Base-by-base conservation (phyloP, 2,329 filamentous ascomycete genomes). In the Fusarium marasasianum region DNA sequence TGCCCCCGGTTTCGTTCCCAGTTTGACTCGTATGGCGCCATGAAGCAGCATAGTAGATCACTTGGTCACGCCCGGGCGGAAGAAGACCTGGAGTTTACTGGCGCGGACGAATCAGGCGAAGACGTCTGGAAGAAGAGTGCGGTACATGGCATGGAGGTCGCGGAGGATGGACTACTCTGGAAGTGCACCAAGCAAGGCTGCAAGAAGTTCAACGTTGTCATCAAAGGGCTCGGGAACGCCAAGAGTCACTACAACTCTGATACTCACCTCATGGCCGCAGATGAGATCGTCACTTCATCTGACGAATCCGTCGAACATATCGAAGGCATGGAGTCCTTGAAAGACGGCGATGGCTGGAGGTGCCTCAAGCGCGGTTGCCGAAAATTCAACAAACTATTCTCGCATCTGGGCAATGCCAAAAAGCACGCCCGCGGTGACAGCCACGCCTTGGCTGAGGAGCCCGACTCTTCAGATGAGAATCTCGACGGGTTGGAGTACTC, bases 171-270 rank as follows among this genome's bases (percentile, higher is more conserved):
- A 5, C 3, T 31, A 0, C 44, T 40, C 18, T 74, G 66, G 71
- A 73, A 44, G n/a, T 73, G 71, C 17, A 37, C 33, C 37, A 73
- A 68, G 9, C 54, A 40, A 20, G 71, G 71, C 3, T 74, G 71
- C 37, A 74, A 51, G 26, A 50, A 68, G 4, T 71, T 59, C 12
- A 29, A 43, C 31, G 47, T 48, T 22, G 22, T 51, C 24, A 63
- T 73, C 9, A 57, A 22, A 13, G 31, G 12, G 7, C 8, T 26
- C 2, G 14, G 31, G 2, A 73, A 73, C 11, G 66, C 48, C 20
- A 58, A 29, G 10, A 14, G 22, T 17, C 71, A 73, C 53, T 55
- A 17, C 56, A 44, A 26, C 31, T 71, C 71, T 1, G 24, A 54
- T 18, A 29, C 41, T 20, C 67, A 70, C 18, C 17, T 54, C 26